Evolutionary conservation across 306 rosid species (phyloP).

Genomic region (Luffa acutangula): DNA sequence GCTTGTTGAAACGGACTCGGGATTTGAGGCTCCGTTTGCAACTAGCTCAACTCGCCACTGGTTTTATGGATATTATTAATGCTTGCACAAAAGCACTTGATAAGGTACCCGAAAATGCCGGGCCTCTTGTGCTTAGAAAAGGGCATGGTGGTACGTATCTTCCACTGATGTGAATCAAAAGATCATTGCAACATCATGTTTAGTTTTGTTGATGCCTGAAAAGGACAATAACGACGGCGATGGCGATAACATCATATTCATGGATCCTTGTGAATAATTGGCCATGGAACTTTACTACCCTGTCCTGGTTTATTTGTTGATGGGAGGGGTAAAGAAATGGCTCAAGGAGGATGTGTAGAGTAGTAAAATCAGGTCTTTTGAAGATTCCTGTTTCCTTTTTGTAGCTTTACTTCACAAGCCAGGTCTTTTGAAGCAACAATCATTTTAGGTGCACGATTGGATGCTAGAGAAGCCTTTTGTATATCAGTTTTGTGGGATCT

Average conservation of each 20-base stretch:
- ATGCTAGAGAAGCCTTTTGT: not conserved
- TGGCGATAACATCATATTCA: not conserved
- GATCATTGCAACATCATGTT: not conserved
- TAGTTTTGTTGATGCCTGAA: not conserved
- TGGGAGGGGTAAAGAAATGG: not conserved
- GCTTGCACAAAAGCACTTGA: conserved; percentile 53
- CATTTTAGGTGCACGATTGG: not conserved
- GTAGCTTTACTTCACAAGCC: not conserved
- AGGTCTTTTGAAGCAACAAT: not conserved
- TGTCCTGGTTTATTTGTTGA: not conserved
- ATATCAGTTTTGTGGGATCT: conserved; percentile 1
- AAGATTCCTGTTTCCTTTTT: not conserved
- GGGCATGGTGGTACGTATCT: conserved; percentile 98
- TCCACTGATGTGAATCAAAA: conserved; percentile 63
- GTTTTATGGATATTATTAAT: conserved; percentile 58
- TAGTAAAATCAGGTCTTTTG: not conserved
- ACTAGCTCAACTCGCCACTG: conserved; percentile 69
- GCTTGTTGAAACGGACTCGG: conserved; percentile 78
- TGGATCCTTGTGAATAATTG: not conserved
- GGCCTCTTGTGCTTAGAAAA: conserved; percentile 76
- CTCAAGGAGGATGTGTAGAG: not conserved
- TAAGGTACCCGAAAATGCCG: conserved; percentile 72
- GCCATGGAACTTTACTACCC: conserved; percentile 1
- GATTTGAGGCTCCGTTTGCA: conserved; percentile 73
- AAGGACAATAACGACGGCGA: not conserved